phyloP scores from a whole-genome alignment of 139 green algal species.

The Auxenochlorella pyrenoidosa region DNA sequence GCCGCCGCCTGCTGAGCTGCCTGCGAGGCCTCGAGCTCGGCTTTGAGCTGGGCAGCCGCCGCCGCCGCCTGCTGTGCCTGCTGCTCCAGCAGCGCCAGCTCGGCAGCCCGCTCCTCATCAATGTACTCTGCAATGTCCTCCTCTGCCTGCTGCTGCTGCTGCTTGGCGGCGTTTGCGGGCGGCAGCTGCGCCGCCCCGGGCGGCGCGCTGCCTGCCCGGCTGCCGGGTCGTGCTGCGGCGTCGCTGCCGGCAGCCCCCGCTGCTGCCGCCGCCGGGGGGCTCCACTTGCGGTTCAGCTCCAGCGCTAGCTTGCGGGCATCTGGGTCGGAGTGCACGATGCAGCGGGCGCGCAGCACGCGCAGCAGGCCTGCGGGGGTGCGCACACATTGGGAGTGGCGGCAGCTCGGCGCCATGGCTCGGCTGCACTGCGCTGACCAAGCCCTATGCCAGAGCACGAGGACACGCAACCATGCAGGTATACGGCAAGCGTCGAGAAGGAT shows the following conservation, averaged over 20 bases:
- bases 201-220: background rate
- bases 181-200: too few species aligned
- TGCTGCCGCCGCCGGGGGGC: background rate
- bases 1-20: background rate
- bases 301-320: constrained; percentile 39
- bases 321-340: constrained; percentile 25
- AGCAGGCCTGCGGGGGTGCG: constrained; percentile 16
- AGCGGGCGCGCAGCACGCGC: background rate
- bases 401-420: background rate
- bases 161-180: background rate
- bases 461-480: background rate
- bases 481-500: too few species aligned
- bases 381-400: background rate
- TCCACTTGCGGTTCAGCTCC: constrained; percentile 17
- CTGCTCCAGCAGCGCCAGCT: background rate
- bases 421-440: background rate
- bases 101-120: background rate
- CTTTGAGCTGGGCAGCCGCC: background rate
- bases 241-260: background rate
- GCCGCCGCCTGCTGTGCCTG: constrained; percentile 4
- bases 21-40: background rate
- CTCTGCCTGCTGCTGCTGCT: background rate
- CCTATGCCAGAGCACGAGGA: background rate
- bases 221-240: background rate
- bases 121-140: constrained; percentile 2